These are phyloP conservation scores for Euphrasia arctica DNA, from an alignment of 305 asterid species.

Conservation along the genomic window DNA sequence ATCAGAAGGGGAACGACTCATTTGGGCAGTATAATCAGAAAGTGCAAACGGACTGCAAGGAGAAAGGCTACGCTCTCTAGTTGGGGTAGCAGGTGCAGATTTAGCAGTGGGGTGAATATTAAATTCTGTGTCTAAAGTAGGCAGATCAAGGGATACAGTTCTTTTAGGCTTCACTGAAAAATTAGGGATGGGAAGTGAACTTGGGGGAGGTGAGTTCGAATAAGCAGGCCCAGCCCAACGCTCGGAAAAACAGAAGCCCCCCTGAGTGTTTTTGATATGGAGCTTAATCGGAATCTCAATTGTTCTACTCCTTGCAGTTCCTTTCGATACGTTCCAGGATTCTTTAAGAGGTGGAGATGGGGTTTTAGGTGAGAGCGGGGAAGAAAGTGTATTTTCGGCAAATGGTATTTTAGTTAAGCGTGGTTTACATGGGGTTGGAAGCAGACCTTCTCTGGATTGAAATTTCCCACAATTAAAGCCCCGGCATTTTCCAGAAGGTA, in stretches of 20 bases:
- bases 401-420: slow-evolving; percentile 28
- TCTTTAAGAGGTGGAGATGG: slow-evolving; percentile 33
- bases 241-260: slow-evolving; percentile 49
- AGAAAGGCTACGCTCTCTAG: slow-evolving; percentile 49
- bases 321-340: slow-evolving; percentile 30
- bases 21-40: slow-evolving; percentile 32
- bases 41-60: slow-evolving; percentile 38
- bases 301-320: slow-evolving; percentile 33
- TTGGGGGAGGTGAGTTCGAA: slow-evolving; percentile 86
- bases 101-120: slow-evolving; percentile 49
- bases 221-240: slow-evolving; percentile 96
- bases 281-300: slow-evolving; percentile 45
- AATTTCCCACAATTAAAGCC: slow-evolving; percentile 71
- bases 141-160: slow-evolving; percentile 67
- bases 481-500: slow-evolving; percentile 42
- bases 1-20: background rate
- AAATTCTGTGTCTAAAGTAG: slow-evolving; percentile 39
- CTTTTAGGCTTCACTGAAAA: slow-evolving; percentile 63
- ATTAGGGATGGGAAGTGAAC: slow-evolving; percentile 90
- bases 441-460: slow-evolving; percentile 56
- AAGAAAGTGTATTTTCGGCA: slow-evolving; percentile 19
- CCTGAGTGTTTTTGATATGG: slow-evolving; percentile 27
- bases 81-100: slow-evolving; percentile 91
- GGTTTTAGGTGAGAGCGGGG: slow-evolving; percentile 42
- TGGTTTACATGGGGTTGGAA: slow-evolving; percentile 41